A percentile compares a stretch with the other conserved stretches of the same genome.
Conservation (phyloP, 495 filamentous ascomycete genomes). For the Penicillium paxilli region DNA sequence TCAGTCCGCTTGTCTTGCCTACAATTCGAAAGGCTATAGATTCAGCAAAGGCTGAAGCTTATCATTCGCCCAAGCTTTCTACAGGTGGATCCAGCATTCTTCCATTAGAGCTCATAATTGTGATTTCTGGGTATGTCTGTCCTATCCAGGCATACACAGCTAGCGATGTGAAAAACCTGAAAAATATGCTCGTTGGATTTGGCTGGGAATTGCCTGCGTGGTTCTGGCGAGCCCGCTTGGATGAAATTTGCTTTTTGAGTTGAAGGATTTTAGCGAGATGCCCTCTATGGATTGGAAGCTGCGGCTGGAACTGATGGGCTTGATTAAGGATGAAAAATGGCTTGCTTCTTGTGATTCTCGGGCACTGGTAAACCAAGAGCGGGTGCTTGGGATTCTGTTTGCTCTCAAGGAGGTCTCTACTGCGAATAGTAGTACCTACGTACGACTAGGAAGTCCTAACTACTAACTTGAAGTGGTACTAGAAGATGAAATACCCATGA, state of each 20-base stretch:
- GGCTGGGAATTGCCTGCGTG: slow-evolving; percentile 5
- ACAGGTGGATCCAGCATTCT: slow-evolving; percentile 3
- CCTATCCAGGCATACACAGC: background rate
- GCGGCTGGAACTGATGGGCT: slow-evolving; percentile 4
- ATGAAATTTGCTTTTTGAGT: slow-evolving; percentile 8
- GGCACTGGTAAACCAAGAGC: slow-evolving; percentile 9
- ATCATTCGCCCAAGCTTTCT: background rate
- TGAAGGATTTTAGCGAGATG: background rate
- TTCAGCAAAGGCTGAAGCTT: background rate
- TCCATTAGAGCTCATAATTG: slow-evolving; percentile 4
- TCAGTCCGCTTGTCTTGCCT: slow-evolving; percentile 7
- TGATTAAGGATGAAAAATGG: slow-evolving; percentile 3
- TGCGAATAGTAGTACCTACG: background rate
- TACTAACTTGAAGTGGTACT: too few species aligned
- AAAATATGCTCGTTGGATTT: slow-evolving; percentile 13
- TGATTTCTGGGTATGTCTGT: slow-evolving; percentile 9
- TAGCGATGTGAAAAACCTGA: background rate
- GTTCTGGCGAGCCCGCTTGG: slow-evolving; percentile 7
- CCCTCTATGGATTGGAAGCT: slow-evolving; percentile 4
- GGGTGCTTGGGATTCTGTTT: slow-evolving; percentile 1
- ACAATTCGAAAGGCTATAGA: slow-evolving; percentile 5
- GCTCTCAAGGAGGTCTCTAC: background rate
- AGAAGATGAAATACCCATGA: too few species aligned
- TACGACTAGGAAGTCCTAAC: too few species aligned
- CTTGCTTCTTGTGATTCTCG: slow-evolving; percentile 1